Conservation (phyloP, 2,329 filamentous ascomycete species). For the Fusarium beomiforme region DNA sequence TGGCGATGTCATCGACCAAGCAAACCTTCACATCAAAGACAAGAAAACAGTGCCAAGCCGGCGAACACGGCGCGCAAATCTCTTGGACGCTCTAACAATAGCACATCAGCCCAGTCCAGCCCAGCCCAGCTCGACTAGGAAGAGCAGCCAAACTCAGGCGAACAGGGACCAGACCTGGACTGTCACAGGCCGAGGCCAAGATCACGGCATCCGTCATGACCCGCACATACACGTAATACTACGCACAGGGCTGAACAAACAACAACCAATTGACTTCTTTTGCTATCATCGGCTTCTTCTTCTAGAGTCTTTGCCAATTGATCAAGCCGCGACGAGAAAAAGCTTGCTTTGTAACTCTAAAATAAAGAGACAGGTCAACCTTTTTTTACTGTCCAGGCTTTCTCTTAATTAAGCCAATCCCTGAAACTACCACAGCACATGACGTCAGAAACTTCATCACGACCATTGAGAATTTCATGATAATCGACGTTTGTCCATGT, state of each 20-base stretch:
- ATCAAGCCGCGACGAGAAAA: slow-evolving; percentile 6
- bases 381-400: background rate
- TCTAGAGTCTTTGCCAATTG: background rate
- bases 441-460: slow-evolving; percentile 20
- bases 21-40: slow-evolving; percentile 3
- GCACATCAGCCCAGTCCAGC: background rate
- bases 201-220: slow-evolving; percentile 34
- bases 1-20: slow-evolving; percentile 27
- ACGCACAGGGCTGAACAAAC: slow-evolving; percentile 29
- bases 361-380: slow-evolving; percentile 1
- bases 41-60: slow-evolving; percentile 30
- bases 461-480: background rate
- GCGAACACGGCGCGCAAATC: slow-evolving; percentile 24
- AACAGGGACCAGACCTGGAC: no score
- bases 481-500: background rate
- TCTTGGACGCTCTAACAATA: slow-evolving; percentile 16
- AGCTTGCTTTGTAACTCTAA: slow-evolving; percentile 28
- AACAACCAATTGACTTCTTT: slow-evolving; percentile 14
- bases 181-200: slow-evolving; percentile 4
- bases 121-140: background rate
- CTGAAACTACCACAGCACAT: slow-evolving; percentile 6
- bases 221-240: slow-evolving; percentile 36
- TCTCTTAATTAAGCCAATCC: background rate
- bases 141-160: background rate
- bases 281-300: background rate